phyloP scores from a whole-genome alignment of 2,329 filamentous ascomycete species.

The Sphaerulina musiva region DNA sequence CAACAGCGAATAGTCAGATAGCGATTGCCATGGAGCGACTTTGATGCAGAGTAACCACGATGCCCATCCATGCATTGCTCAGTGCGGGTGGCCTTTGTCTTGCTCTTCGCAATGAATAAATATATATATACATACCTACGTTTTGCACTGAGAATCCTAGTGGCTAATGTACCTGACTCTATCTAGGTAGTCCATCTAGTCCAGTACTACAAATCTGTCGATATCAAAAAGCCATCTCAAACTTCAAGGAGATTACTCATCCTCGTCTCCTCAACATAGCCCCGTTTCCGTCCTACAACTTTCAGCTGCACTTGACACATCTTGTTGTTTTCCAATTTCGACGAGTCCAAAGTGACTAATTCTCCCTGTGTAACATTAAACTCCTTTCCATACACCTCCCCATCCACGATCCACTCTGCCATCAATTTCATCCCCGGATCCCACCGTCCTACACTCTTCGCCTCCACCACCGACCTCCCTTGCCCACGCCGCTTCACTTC shows the following conservation, averaged over 20 bases:
- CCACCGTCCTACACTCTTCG: conserved; percentile 32
- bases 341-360: not conserved
- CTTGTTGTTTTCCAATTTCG: not conserved
- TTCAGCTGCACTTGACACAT: not conserved
- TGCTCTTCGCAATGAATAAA: too few relatives aligned
- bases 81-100: too few relatives aligned
- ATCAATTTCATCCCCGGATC: conserved; percentile 34
- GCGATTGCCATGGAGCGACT: too few relatives aligned
- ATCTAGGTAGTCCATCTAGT: too few relatives aligned
- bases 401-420: conserved; percentile 33
- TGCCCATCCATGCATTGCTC: too few relatives aligned
- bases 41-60: too few relatives aligned
- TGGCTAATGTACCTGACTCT: too few relatives aligned
- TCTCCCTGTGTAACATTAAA: not conserved
- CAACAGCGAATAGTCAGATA: too few relatives aligned
- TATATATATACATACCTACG: too few relatives aligned
- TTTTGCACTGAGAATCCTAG: too few relatives aligned
- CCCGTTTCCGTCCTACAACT: conserved; percentile 1
- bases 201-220: too few relatives aligned
- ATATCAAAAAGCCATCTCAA: too few relatives aligned
- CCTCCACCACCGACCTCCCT: conserved; percentile 3
- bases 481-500: not conserved
- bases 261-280: conserved; percentile 7
- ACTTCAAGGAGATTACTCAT: not conserved
- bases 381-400: conserved; percentile 11